Base-by-base conservation (phyloP, 2,329 filamentous ascomycete species). In the Chaetothyriales sp. region DNA sequence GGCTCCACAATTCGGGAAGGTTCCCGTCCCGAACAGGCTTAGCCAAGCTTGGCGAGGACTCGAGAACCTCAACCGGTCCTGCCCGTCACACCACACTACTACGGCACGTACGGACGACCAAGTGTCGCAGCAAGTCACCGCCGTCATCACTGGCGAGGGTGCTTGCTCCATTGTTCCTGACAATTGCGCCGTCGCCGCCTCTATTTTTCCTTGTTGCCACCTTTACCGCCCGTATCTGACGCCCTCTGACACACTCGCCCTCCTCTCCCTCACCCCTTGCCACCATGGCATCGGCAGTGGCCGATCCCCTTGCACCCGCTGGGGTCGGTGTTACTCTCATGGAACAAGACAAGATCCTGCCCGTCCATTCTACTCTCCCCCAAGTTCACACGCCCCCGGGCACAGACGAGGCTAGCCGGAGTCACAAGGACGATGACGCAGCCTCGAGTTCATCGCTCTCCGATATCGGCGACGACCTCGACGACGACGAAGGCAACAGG, bases 401-500 rank as follows among this genome's bases (percentile, higher is more conserved):
- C 12, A 60, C 57, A 28, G 57, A 60, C 53, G 57, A 59, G 49
- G 57, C 50, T 15, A 60, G 58, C 51, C 58, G 70, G 59, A 72
- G 70, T 56, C 65, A 69, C 53, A 65, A 60, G 48, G 65, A 66
- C 45, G 67, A 68, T 53, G 66, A 64, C 25, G 64, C 68, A 36
- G 64, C 65, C 52, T 57, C 57, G 39, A 56, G 55, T 54, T 49
- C 48, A 10, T 49, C 48, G 19, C 52, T 51, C 44, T 47, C 55
- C 51, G 52, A 54, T 25, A 51, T 60, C 50, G 57, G 56, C 57
- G 58, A 60, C 49, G 50, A 55, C 49, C 54, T 52, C 47, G 58
- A 58, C 32, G 57, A 57, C 45, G 58, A 60, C 50, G 55, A 59
- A 49, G 54, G 56, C 45, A 60, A 60, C 49, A 53, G 58, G 28